Percentiles rank a stretch among this genome's conserved stretches.
Conservation (phyloP, 2,329 filamentous ascomycete genomes). For the Graphilbum ipis-grandicollis region DNA sequence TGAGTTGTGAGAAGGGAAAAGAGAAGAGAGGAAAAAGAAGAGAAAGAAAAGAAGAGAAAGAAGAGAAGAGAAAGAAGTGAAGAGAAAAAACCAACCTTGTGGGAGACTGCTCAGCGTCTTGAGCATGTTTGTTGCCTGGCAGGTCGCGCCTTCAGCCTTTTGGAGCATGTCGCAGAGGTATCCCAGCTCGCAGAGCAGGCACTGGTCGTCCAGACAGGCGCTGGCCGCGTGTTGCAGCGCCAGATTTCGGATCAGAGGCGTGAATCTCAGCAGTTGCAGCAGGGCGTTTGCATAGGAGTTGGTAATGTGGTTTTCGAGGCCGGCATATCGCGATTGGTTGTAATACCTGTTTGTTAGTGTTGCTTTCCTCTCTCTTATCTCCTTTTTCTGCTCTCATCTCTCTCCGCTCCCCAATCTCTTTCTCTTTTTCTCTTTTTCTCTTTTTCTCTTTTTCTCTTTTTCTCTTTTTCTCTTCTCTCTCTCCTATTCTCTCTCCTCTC, state of each 20-base stretch:
- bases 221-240: constrained; percentile 80
- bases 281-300: constrained; percentile 94
- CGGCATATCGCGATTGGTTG: constrained; percentile 83
- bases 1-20: constrained; percentile 23
- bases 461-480: no score
- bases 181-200: constrained; percentile 82
- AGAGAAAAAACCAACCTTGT: constrained; percentile 46
- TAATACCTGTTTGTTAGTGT: constrained; percentile 46
- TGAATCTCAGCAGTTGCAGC: constrained; percentile 82
- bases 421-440: no score
- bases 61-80: no score
- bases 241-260: constrained; percentile 71
- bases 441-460: no score
- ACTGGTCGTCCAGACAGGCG: constrained; percentile 65
- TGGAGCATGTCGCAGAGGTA: constrained; percentile 97
- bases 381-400: no score
- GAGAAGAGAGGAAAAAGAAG: constrained; percentile 12
- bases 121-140: constrained; percentile 87
- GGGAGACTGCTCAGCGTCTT: constrained; percentile 76
- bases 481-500: no score
- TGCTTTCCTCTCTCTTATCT: no score
- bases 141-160: constrained; percentile 85
- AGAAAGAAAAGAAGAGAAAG: not conserved
- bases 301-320: constrained; percentile 86
- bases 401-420: no score